phyloP scores from a whole-genome alignment of 164 flowering plant genomes.

The Chimonanthus salicifolius region DNA sequence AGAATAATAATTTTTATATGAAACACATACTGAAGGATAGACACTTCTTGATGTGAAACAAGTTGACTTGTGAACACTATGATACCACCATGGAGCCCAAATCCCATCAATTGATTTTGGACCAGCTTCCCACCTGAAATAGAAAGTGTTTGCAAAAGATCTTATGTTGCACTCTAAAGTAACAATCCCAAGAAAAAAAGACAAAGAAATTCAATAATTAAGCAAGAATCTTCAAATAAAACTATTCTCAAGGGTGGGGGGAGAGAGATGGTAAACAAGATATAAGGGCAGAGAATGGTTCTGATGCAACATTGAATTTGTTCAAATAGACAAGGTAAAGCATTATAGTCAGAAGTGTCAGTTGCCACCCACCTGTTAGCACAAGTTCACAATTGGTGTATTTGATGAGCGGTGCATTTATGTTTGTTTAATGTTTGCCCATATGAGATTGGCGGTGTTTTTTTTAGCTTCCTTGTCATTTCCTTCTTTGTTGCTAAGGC shows the following conservation, averaged over 20 bases:
- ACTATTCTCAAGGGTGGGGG: background rate
- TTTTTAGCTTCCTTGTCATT: too few relatives aligned
- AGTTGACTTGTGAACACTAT: slow-evolving; percentile 70
- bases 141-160: background rate
- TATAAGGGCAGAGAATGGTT: too few relatives aligned
- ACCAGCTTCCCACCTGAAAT: slow-evolving; percentile 90
- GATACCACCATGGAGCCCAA: slow-evolving; percentile 99
- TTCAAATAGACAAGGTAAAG: too few relatives aligned
- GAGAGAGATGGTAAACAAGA: too few relatives aligned
- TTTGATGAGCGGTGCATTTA: too few relatives aligned
- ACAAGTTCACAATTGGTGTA: too few relatives aligned
- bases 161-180: background rate
- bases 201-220: background rate
- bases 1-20: background rate
- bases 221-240: background rate
- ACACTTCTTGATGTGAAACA: slow-evolving; percentile 43
- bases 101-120: slow-evolving; percentile 82
- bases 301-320: too few relatives aligned
- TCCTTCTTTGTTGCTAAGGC: too few relatives aligned
- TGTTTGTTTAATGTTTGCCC: too few relatives aligned
- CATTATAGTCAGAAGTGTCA: too few relatives aligned
- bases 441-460: too few relatives aligned
- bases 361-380: too few relatives aligned
- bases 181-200: background rate
- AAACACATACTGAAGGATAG: slow-evolving; percentile 53